Conservation (phyloP, 1,284 basidiomycete species). For the Phellinidium pouzarii region DNA sequence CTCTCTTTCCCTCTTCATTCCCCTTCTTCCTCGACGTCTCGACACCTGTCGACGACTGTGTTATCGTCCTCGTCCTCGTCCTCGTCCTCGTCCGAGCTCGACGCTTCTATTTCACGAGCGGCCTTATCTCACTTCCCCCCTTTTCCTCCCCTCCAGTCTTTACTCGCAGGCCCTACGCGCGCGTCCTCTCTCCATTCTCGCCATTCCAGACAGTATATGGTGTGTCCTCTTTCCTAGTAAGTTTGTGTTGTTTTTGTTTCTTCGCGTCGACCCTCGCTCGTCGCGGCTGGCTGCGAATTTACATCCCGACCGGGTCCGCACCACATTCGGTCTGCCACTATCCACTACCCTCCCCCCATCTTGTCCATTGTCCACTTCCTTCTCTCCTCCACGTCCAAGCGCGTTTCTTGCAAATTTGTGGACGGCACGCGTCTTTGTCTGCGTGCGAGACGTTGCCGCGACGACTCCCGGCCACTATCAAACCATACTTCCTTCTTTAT, state of each 20-base stretch:
- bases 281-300: not conserved
- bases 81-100: not conserved
- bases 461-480: conserved; percentile 10
- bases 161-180: not conserved
- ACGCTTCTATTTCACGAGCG: conserved; percentile 2
- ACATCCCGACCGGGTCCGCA: not conserved
- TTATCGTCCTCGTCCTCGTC: not conserved
- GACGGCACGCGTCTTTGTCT: conserved; percentile 1
- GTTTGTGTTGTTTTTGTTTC: conserved; percentile 2
- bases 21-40: conserved; percentile 3
- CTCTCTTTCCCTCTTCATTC: conserved; percentile 22
- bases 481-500: conserved; percentile 1
- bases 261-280: not conserved
- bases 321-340: conserved; percentile 1
- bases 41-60: conserved; percentile 2
- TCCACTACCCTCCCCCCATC: conserved; percentile 5
- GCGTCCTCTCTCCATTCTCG: not conserved
- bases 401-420: conserved; percentile 5
- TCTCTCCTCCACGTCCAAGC: not conserved
- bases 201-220: not conserved
- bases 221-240: conserved; percentile 3
- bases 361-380: conserved; percentile 12
- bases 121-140: conserved; percentile 8
- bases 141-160: not conserved
- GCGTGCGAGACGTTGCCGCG: not conserved